These are phyloP conservation scores for Pichiaceae sp. DNA, from an alignment of 1,139 yeast genomes.

Conservation along the genomic window DNA sequence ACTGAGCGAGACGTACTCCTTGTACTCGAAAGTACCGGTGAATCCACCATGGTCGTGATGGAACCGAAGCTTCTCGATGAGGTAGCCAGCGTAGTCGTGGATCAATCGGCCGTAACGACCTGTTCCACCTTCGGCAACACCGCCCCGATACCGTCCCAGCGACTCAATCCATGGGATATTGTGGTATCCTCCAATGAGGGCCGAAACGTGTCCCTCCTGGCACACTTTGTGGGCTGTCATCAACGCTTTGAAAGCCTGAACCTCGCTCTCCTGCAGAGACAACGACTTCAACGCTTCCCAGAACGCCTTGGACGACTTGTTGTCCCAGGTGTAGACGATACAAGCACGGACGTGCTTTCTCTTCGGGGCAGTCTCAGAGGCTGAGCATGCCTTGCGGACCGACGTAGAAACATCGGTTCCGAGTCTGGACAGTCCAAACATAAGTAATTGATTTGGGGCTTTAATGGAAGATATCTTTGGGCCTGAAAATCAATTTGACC, in stretches of 20 bases:
- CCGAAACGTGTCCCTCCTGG: slow-evolving; percentile 91
- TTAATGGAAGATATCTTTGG: neutral
- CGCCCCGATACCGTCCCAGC: slow-evolving; percentile 26
- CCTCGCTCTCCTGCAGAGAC: slow-evolving; percentile 75
- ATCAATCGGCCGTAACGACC: slow-evolving; percentile 68
- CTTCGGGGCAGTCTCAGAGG: slow-evolving; percentile 89
- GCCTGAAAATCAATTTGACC: neutral
- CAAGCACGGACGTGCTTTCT: slow-evolving; percentile 92
- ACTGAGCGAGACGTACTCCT: slow-evolving; percentile 82
- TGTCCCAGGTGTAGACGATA: slow-evolving; percentile 95
- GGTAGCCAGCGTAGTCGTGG: slow-evolving; percentile 63
- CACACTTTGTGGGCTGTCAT: slow-evolving; percentile 86
- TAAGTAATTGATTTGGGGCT: neutral
- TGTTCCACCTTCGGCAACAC: neutral
- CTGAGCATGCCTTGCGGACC: slow-evolving; percentile 78
- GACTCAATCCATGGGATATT: slow-evolving; percentile 58
- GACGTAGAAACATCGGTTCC: slow-evolving; percentile 52
- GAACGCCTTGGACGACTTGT: slow-evolving; percentile 74
- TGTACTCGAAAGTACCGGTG: slow-evolving; percentile 93
- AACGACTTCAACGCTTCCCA: slow-evolving; percentile 79
- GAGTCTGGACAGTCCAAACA: slow-evolving; percentile 12
- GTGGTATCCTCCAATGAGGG: slow-evolving; percentile 72
- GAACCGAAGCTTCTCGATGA: slow-evolving; percentile 69
- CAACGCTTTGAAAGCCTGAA: slow-evolving; percentile 82
- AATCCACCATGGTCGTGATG: slow-evolving; percentile 83